Evolutionary conservation across 176 grass and related monocot genomes (phyloP).

Genomic region (Phoenix dactylifera): DNA sequence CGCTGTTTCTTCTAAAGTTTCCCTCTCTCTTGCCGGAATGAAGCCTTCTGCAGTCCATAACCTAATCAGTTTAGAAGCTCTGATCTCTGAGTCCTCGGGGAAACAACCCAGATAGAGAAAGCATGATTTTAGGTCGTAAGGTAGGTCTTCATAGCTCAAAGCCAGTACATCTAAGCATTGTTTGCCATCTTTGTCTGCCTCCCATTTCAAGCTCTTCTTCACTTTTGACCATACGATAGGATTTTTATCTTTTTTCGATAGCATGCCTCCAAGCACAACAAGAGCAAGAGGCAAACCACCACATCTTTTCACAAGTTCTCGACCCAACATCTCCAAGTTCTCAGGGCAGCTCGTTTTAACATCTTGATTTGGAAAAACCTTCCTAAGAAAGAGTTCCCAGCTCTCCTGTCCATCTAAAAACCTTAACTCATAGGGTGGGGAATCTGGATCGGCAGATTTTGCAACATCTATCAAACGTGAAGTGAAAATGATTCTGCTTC

Average conservation of each 20-base stretch:
- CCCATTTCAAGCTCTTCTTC: constrained; percentile 10
- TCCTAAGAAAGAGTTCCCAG: too few species aligned
- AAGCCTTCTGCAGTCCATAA: constrained; percentile 25
- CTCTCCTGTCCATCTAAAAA: too few species aligned
- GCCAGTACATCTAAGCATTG: constrained; percentile 2
- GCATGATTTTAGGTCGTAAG: constrained; percentile 15
- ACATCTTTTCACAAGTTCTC: too few species aligned
- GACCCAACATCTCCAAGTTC: too few species aligned
- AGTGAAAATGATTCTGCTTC: neutral
- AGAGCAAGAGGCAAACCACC: too few species aligned
- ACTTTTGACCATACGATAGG: neutral
- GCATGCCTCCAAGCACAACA: constrained; percentile 3
- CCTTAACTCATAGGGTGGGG: neutral
- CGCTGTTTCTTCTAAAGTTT: too few species aligned
- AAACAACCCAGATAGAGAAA: constrained; percentile 20
- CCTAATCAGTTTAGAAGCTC: constrained; percentile 2
- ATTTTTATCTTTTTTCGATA: constrained; percentile 1
- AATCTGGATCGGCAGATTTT: neutral
- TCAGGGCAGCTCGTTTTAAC: too few species aligned
- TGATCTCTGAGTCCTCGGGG: constrained; percentile 24
- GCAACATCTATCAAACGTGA: neutral
- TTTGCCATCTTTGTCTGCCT: constrained; percentile 2
- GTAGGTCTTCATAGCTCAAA: constrained; percentile 17
- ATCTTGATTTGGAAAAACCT: too few species aligned
- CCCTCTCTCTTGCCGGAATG: neutral